Evolutionary conservation across 176 grass and related monocot species (phyloP), one percentile per base, ranked within the genome.

Genomic region (Juncus inflexus): DNA sequence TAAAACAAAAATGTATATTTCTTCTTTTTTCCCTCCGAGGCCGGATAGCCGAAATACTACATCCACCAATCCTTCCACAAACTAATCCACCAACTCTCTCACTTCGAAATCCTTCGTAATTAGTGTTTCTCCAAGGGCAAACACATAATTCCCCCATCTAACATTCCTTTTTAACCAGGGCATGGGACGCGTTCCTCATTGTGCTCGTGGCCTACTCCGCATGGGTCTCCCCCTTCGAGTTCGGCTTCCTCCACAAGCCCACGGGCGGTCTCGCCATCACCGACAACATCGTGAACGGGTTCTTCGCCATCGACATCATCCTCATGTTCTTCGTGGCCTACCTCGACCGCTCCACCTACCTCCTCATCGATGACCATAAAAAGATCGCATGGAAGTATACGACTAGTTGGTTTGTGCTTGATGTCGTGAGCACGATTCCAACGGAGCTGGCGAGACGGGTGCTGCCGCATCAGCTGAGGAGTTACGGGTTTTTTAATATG

Each of bases 401-500:
- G 61, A 86, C 65, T 16, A 91, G 71, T 75, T 97, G 87, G 92
- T 86, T 97, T 81, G 58, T 89, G 76, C 82, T 97, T 15, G 87
- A 97, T 50, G 70, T 91, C 5, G 82, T 74, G 11, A 91, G 87
- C 12, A 97, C 92, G 5, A 77, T 91, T 50, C 92, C 92, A 7
- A 63, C 80, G 38, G 92, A 97, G 78, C 2, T 89, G 43, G 84
- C 82, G 78, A 70, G 79, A 42, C 80, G 35, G 75, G 83, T 91
- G 38, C 66, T 97, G 35, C 87, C 92, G 64, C 12, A 52, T 12
- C 79, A 52, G 4, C 77, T 97, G 8, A 81, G 77, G 40, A 86
- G 80, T 10, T 97, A 89, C 79, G 88, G 94, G 63, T 97, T 97
- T 73, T 91, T 97, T 79, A 91, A 87, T 70, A 89, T 97, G 84